Conservation (phyloP, 805 yeast species). For the Candida sonorensis region DNA sequence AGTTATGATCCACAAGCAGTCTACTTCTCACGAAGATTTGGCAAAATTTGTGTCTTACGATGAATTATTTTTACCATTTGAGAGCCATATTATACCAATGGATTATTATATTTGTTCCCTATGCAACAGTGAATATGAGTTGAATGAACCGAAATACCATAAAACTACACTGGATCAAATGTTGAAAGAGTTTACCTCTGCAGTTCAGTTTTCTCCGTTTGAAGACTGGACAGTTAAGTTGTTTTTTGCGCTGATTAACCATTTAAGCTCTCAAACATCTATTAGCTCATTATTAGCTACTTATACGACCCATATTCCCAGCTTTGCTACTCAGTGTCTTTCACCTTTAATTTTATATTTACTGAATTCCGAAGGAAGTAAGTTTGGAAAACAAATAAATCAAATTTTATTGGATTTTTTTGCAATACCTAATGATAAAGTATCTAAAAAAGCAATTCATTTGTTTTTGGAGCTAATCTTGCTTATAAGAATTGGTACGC, state of each 20-base stretch:
- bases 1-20: slow-evolving; percentile 27
- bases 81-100: slow-evolving; percentile 25
- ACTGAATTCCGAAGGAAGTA: slow-evolving; percentile 12
- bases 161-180: slow-evolving; percentile 6
- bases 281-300: slow-evolving; percentile 28
- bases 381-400: slow-evolving; percentile 12
- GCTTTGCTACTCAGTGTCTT: slow-evolving; percentile 22
- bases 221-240: slow-evolving; percentile 27
- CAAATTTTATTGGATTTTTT: slow-evolving; percentile 20
- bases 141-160: slow-evolving; percentile 6
- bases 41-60: slow-evolving; percentile 21
- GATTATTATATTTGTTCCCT: slow-evolving; percentile 30
- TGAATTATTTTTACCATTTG: slow-evolving; percentile 9
- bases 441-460: slow-evolving; percentile 10
- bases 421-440: slow-evolving; percentile 4
- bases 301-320: slow-evolving; percentile 24
- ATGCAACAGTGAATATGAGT: slow-evolving; percentile 22
- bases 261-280: slow-evolving; percentile 23
- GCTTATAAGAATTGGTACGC: slow-evolving; percentile 35
- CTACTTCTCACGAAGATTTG: slow-evolving; percentile 11
- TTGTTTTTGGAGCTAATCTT: slow-evolving; percentile 27
- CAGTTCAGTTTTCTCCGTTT: slow-evolving; percentile 9
- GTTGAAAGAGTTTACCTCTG: slow-evolving; percentile 11
- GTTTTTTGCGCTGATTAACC: slow-evolving; percentile 28
- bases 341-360: slow-evolving; percentile 24